phyloP scores from a whole-genome alignment of 306 rosid genomes.

The Gleditsia sinensis region DNA sequence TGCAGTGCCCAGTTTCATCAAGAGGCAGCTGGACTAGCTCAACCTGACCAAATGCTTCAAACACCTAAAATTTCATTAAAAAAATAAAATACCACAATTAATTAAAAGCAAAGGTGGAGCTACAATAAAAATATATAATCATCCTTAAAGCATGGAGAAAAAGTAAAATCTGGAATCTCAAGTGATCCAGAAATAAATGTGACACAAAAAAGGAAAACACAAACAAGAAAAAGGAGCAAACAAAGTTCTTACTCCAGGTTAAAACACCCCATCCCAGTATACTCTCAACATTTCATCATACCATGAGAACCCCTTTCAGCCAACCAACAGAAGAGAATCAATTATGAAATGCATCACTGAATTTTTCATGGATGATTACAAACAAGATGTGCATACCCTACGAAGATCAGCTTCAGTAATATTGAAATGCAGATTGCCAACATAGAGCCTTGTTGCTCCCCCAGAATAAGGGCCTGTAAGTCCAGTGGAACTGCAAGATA shows the following conservation, averaged over 20 bases:
- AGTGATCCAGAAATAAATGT: too few species aligned
- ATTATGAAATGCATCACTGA: constrained; percentile 21
- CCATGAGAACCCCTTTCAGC: constrained; percentile 12
- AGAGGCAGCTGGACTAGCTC: constrained; percentile 94
- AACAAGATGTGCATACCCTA: constrained; percentile 50
- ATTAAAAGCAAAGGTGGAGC: constrained; percentile 8
- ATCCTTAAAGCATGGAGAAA: neutral
- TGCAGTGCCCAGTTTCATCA: constrained; percentile 87
- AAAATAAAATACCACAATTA: constrained; percentile 20
- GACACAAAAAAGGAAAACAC: too few species aligned
- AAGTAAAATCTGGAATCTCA: neutral
- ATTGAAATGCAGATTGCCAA: constrained; percentile 86
- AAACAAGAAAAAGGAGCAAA: constrained; percentile 6
- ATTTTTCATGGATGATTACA: constrained; percentile 9
- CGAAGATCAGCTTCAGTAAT: constrained; percentile 93
- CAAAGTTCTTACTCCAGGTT: neutral
- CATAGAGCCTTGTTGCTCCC: constrained; percentile 92
- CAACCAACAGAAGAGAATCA: constrained; percentile 19
- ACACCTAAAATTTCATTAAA: constrained; percentile 57
- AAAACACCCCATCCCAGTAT: constrained; percentile 1
- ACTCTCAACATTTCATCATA: constrained; percentile 17
- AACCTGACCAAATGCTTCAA: constrained; percentile 96
- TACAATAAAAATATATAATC: neutral
- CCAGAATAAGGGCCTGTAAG: constrained; percentile 87
- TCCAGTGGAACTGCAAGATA: constrained; percentile 58